Percentiles rank a stretch among this genome's conserved stretches.
These are phyloP conservation scores for Kluyveromyces marxianus DNA, from an alignment of 1,139 yeast species.

Conservation along the genomic window DNA sequence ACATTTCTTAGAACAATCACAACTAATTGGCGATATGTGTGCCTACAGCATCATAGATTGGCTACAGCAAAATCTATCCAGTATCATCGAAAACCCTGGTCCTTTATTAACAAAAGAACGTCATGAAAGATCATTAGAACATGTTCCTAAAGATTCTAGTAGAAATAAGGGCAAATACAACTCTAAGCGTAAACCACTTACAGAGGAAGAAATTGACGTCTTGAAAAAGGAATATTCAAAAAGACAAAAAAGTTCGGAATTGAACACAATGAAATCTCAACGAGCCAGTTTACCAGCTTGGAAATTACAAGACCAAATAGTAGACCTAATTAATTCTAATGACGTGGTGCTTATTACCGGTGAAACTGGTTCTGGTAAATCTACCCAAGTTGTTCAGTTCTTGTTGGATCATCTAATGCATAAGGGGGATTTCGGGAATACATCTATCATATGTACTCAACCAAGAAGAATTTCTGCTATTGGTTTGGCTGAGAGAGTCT, in stretches of 20 bases:
- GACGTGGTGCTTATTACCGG: slow-evolving; percentile 80
- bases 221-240: slow-evolving; percentile 27
- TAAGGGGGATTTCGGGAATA: slow-evolving; percentile 27
- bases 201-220: slow-evolving; percentile 22
- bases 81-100: slow-evolving; percentile 67
- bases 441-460: slow-evolving; percentile 80
- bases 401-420: slow-evolving; percentile 53
- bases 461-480: slow-evolving; percentile 94
- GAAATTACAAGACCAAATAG: slow-evolving; percentile 51
- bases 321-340: slow-evolving; percentile 47
- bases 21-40: slow-evolving; percentile 60
- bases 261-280: slow-evolving; percentile 33
- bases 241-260: slow-evolving; percentile 24
- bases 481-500: slow-evolving; percentile 87
- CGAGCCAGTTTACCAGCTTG: slow-evolving; percentile 77
- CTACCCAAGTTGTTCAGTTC: slow-evolving; percentile 89
- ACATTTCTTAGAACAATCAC: slow-evolving; percentile 34
- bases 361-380: slow-evolving; percentile 95
- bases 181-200: slow-evolving; percentile 5
- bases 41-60: slow-evolving; percentile 63
- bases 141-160: not conserved
- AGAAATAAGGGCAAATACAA: not conserved
- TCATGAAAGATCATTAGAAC: not conserved
- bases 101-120: slow-evolving; percentile 38
- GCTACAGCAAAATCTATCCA: slow-evolving; percentile 55